Percentiles rank a stretch among this genome's conserved stretches.
Conservation (phyloP, 371 early-diverging fungal genomes). For the Mortierella sp. region DNA sequence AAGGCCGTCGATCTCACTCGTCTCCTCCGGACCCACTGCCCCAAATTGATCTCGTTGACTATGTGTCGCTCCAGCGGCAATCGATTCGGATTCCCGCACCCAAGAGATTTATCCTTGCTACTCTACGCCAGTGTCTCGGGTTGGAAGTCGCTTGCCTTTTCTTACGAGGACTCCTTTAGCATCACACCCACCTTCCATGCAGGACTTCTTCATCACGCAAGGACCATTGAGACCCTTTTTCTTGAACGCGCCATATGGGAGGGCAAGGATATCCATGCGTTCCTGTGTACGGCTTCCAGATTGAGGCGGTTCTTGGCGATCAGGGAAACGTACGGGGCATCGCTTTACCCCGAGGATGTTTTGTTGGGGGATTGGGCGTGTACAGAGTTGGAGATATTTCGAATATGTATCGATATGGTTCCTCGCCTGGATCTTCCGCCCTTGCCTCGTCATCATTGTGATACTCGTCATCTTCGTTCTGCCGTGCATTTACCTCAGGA, state of each 20-base stretch:
- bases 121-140: not conserved
- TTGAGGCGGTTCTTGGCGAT: not conserved
- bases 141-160: not conserved
- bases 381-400: not conserved
- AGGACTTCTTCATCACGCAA: not conserved
- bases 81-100: not conserved
- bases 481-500: too few relatives aligned
- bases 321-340: not conserved
- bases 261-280: not conserved
- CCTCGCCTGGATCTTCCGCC: not conserved
- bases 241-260: not conserved
- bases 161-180: not conserved
- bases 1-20: not conserved
- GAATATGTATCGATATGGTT: not conserved
- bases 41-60: not conserved
- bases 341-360: not conserved
- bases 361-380: not conserved
- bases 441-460: not conserved
- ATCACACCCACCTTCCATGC: not conserved
- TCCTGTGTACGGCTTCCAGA: not conserved
- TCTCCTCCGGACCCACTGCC: not conserved
- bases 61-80: not conserved
- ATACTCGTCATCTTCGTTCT: too few relatives aligned
- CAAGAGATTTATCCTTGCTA: not conserved
- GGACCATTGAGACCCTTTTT: not conserved